phyloP scores from a whole-genome alignment of 805 yeast genomes.

The Myxozyma sirexii region DNA sequence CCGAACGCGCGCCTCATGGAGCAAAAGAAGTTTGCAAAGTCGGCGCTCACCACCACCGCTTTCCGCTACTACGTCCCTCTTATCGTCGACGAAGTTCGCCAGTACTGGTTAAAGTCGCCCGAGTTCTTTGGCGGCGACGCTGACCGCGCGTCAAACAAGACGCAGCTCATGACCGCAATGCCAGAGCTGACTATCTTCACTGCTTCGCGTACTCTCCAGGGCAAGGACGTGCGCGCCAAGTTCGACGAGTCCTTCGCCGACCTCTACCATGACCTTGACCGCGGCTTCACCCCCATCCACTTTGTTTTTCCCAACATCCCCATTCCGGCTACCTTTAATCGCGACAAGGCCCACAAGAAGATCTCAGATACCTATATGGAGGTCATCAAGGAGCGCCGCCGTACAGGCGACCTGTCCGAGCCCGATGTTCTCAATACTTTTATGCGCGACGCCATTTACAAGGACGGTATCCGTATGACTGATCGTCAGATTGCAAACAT shows the following conservation, averaged over 20 bases:
- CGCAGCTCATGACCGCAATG: constrained; percentile 72
- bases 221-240: constrained; percentile 85
- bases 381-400: constrained; percentile 74
- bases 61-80: constrained; percentile 86
- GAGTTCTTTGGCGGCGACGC: constrained; percentile 49
- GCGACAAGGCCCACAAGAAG: constrained; percentile 85
- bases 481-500: constrained; percentile 93
- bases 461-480: constrained; percentile 92
- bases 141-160: constrained; percentile 39
- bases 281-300: constrained; percentile 94
- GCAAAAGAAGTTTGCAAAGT: constrained; percentile 94
- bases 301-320: constrained; percentile 96
- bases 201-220: constrained; percentile 87
- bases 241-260: constrained; percentile 82
- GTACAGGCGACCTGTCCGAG: constrained; percentile 66
- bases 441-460: constrained; percentile 80
- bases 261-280: constrained; percentile 87
- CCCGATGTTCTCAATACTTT: constrained; percentile 89
- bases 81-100: constrained; percentile 73
- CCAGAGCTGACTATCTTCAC: constrained; percentile 96
- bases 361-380: constrained; percentile 81
- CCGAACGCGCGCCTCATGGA: constrained; percentile 94
- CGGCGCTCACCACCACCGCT: constrained; percentile 81
- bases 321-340: constrained; percentile 74
- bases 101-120: constrained; percentile 60